Base-by-base conservation (phyloP, 2,329 filamentous ascomycete species). In the Penicillium fuscoglaucum region DNA sequence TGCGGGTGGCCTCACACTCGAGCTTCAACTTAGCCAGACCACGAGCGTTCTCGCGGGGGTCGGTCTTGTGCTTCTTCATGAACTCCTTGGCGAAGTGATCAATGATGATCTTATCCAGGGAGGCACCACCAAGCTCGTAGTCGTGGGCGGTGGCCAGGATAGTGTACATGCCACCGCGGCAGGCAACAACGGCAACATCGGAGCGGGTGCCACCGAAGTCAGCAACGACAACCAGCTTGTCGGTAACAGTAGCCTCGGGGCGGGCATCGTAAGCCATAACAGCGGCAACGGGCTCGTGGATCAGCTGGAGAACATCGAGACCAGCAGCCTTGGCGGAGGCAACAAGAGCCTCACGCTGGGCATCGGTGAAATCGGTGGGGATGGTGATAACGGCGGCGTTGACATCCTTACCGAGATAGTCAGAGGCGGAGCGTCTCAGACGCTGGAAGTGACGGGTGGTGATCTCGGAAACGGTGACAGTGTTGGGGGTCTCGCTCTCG, bases 51-150 rank as follows among this genome's bases (percentile, higher is more conserved):
- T 88, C 84, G 67, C 93, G 86, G 24, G 95, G 95, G 76, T 98
- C 95, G 58, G 86, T 86, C 80, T 88, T 89, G 84, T 98, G 86
- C 84, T 96, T 96, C 86, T 99, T 98, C 72, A 95, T 85, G 80
- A 99, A 99, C 79, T 99, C 95, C 84, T 99, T 99, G 68, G 93
- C 90, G 69, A 98, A 97, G 82, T 97, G 89, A 75, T 99, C 93
- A 74, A 96, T 90, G 59, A 99, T 84, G 50, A 93, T 89, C 75
- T 95, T 85, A 80, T 99, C 95, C 57, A 99, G 83, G 66, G 92
- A 87, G 37, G 86, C 83, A 71, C 95, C 95, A 57, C 90, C 88
- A 67, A 93, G 90, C 72, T 98, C 93, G 79, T 96, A 97, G 82
- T 99, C 95, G 80, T 98, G 95, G 31, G 89, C 87, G 13, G 93